These are phyloP conservation scores for Flaveria bidentis DNA, from an alignment of 129 eudicot species.

Conservation along the genomic window DNA sequence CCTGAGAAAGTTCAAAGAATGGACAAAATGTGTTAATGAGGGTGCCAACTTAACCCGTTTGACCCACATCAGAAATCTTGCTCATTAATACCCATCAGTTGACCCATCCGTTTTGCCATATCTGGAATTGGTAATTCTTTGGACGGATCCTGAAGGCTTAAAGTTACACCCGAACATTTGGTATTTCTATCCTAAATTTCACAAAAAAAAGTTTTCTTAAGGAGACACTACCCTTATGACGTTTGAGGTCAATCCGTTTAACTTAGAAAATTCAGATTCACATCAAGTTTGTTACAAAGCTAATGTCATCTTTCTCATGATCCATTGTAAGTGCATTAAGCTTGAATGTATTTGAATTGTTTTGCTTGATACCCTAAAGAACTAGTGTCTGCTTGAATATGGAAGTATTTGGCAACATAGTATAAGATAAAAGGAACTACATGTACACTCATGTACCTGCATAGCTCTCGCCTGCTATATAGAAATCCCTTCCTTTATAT, in stretches of 20 bases:
- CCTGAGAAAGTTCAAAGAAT: slow-evolving; percentile 43
- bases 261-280: neutral
- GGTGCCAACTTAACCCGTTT: no score
- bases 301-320: neutral
- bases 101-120: neutral
- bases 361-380: neutral
- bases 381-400: neutral
- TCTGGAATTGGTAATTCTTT: neutral
- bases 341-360: neutral
- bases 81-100: neutral
- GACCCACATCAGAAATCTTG: neutral
- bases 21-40: neutral
- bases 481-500: slow-evolving; percentile 84
- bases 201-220: no score
- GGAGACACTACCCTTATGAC: neutral
- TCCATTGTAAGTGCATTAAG: neutral
- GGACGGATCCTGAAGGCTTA: neutral
- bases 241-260: neutral
- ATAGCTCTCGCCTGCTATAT: slow-evolving; percentile 82
- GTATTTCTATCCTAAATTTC: no score
- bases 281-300: neutral
- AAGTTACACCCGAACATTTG: neutral
- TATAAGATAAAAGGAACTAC: neutral
- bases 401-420: neutral
- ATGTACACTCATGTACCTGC: slow-evolving; percentile 52